phyloP scores from a whole-genome alignment of 306 rosid species.

The Betula pendula region DNA sequence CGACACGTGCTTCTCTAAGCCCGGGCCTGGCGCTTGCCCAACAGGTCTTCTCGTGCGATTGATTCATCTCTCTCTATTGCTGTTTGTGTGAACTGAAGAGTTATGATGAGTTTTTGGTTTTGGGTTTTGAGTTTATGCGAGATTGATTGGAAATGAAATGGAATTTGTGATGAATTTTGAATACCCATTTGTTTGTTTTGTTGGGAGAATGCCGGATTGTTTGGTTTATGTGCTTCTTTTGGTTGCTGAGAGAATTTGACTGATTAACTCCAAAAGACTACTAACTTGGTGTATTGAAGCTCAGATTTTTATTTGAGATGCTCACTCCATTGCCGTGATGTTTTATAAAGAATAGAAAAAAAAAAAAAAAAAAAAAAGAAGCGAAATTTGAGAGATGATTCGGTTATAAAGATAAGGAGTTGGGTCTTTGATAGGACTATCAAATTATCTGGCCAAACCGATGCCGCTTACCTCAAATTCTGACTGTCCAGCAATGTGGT shows the following conservation, averaged over 20 bases:
- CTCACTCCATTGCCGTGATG: background rate
- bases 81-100: background rate
- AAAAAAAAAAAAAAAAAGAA: no score
- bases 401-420: background rate
- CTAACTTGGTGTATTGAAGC: background rate
- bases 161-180: background rate
- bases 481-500: no score
- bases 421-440: background rate
- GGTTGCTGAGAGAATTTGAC: background rate
- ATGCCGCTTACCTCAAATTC: no score
- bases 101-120: background rate
- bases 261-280: background rate
- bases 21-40: slow-evolving; percentile 78
- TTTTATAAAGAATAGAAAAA: background rate
- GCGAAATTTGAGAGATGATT: background rate
- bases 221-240: background rate
- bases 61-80: slow-evolving; percentile 28
- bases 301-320: background rate
- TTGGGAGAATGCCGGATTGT: background rate
- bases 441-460: no score
- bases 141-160: background rate
- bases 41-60: slow-evolving; percentile 75
- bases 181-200: background rate
- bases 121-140: background rate
- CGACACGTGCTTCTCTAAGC: slow-evolving; percentile 71